Evolutionary conservation across 2,329 filamentous ascomycete species (phyloP).

Genomic region (Fusarium foetens): DNA sequence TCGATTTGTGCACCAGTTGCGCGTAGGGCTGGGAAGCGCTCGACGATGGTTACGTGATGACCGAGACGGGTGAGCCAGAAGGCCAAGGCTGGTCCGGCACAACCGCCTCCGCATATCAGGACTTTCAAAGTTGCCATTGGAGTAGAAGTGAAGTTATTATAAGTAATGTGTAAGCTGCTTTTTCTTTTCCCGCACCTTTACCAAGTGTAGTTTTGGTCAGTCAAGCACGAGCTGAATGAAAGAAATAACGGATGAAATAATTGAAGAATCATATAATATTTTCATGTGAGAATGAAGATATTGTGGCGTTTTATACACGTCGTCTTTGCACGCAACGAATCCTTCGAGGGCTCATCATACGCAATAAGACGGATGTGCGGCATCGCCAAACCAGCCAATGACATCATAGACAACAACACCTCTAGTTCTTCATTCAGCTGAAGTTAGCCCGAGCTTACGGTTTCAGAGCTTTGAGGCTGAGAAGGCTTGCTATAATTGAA

Average conservation of each 20-base stretch:
- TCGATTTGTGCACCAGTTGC: constrained; percentile 33
- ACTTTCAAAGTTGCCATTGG: constrained; percentile 26
- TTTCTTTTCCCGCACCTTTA: too few relatives aligned
- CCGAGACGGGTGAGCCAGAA: constrained; percentile 47
- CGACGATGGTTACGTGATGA: constrained; percentile 52
- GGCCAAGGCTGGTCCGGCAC: constrained; percentile 47
- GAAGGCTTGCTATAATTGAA: background rate
- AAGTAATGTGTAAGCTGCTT: too few relatives aligned
- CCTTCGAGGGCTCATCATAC: background rate
- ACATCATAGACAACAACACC: background rate
- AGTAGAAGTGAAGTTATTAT: too few relatives aligned
- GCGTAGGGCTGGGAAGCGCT: constrained; percentile 44
- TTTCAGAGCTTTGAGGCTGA: too few relatives aligned
- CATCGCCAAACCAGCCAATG: background rate
- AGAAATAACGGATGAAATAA: too few relatives aligned
- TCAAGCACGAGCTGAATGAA: too few relatives aligned
- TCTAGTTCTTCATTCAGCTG: background rate
- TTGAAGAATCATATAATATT: too few relatives aligned
- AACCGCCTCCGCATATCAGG: constrained; percentile 49
- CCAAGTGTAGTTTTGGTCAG: too few relatives aligned
- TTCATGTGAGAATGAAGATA: too few relatives aligned
- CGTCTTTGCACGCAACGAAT: background rate
- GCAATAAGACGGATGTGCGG: background rate
- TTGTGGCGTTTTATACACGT: background rate
- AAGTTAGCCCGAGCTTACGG: constrained; percentile 5